Evolutionary conservation across 2,329 filamentous ascomycete genomes (phyloP), one percentile per base, ranked within the genome.

Genomic region (Chaetomium sp.): DNA sequence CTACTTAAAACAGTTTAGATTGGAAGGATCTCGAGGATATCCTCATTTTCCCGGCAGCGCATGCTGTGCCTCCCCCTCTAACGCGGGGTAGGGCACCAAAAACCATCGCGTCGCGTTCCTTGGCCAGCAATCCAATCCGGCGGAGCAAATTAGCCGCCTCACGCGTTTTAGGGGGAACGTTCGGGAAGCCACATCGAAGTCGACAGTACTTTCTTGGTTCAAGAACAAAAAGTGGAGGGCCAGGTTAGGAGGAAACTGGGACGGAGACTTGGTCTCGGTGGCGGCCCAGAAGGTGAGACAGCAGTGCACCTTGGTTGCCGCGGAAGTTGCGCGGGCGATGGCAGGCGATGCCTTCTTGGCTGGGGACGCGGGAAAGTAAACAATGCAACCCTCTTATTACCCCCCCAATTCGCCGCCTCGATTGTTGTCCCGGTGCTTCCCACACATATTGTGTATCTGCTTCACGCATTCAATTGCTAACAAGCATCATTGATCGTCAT

Each of bases 401-500:
- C 47, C 21, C 50, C 53, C 21, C 29, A 21, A 31, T 13, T 7
- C 25, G 35, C 54, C 57, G 19, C 12, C 27, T 55, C 42, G 27
- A 29, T 35, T 53, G 42, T 19, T n/a, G 21, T 60, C 23, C 31
- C 45, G 31, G 21, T 31, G 29, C 38, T 55, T 42, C 54, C 51
- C 42, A 50, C 49, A 6, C 54, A 59, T 59, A 57, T 16, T 45
- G 33, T 45, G 55, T 57, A 59, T 66, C 62, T 64, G 60, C 63
- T 66, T 68, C 47, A 55, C 57, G 38, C 64, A 56, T 63, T 55
- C 68, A 67, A 65, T 54, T 70, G 67, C 68, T 69, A 67, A 29
- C 60, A 23, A 71, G 67, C 70, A 72, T 72, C 63, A 67, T 71
- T 70, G 70, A 66, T 64, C 64, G 67, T 68, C 60, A 65, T 71